A percentile compares a stretch with the other conserved stretches of the same genome.
phyloP scores from a whole-genome alignment of 257 asterid species.

The Catharanthus roseus region DNA sequence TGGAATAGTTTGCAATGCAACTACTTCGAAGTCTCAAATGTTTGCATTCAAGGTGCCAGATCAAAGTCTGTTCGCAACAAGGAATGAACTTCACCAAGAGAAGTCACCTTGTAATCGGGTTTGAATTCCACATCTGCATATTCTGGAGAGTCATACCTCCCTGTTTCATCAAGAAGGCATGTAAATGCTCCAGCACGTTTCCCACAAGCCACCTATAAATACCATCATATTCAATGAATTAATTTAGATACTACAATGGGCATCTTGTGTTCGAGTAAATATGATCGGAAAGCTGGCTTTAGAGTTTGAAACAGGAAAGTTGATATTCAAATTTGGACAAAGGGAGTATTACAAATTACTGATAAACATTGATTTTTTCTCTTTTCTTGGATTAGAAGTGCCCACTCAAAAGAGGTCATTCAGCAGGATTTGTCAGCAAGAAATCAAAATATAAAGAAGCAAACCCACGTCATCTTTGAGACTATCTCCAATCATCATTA shows the following conservation, averaged over 20 bases:
- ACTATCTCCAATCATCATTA: conserved; percentile 95
- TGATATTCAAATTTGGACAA: neutral
- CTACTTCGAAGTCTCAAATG: neutral
- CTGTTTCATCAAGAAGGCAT: conserved; percentile 89
- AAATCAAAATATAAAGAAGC: neutral
- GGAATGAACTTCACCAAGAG: conserved; percentile 58
- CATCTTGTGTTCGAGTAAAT: neutral
- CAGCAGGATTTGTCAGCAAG: neutral
- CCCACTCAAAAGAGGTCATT: neutral
- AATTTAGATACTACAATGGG: neutral
- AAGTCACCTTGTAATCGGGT: conserved; percentile 77
- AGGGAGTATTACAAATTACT: neutral
- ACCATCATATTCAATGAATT: neutral
- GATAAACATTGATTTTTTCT: neutral
- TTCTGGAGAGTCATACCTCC: conserved; percentile 65
- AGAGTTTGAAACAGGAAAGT: too few relatives aligned
- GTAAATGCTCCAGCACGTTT: conserved; percentile 82
- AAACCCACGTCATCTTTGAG: conserved; percentile 83
- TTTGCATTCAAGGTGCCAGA: conserved; percentile 37
- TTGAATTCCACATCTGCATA: conserved; percentile 46
- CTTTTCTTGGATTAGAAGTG: neutral
- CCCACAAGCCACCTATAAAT: conserved; percentile 82
- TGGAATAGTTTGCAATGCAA: neutral
- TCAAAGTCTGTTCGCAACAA: conserved; percentile 56
- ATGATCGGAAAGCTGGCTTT: neutral